Conservation (phyloP, 768 basidiomycete genomes). For the Psilocybe azurescens region DNA sequence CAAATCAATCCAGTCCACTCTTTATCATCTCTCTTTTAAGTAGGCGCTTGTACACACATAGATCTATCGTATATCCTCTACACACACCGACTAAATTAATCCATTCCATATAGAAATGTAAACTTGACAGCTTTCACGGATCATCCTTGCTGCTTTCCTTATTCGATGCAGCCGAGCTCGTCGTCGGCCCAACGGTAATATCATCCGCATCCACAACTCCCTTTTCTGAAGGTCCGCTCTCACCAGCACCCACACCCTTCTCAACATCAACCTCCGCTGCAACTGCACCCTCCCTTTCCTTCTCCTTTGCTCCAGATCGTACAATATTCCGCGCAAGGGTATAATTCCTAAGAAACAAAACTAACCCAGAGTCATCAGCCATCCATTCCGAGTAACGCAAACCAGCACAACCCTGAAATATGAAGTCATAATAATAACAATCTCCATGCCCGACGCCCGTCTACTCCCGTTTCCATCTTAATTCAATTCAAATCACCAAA, state of each 20-base stretch:
- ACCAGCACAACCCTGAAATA: not conserved
- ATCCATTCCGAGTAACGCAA: not conserved
- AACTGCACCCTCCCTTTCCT: constrained; percentile 22
- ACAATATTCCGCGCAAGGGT: constrained; percentile 58
- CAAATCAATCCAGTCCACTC: not conserved
- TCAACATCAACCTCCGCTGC: constrained; percentile 20
- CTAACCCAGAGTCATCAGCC: constrained; percentile 31
- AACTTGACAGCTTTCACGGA: not conserved
- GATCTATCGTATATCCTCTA: not conserved
- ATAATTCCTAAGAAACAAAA: constrained; percentile 64
- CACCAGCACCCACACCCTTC: constrained; percentile 28
- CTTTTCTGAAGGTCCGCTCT: constrained; percentile 17
- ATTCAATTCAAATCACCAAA: not conserved
- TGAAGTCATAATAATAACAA: not conserved
- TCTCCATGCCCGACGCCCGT: not conserved
- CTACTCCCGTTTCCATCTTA: not conserved
- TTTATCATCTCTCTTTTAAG: not conserved
- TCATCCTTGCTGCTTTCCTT: not conserved
- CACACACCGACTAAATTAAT: not conserved
- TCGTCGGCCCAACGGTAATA: constrained; percentile 25
- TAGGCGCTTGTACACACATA: not conserved
- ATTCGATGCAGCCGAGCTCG: constrained; percentile 24
- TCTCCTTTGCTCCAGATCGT: constrained; percentile 40
- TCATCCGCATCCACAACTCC: constrained; percentile 22
- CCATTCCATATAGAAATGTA: not conserved